Conservation (phyloP, 2,329 filamentous ascomycete species). For the Davidsoniella australis region DNA sequence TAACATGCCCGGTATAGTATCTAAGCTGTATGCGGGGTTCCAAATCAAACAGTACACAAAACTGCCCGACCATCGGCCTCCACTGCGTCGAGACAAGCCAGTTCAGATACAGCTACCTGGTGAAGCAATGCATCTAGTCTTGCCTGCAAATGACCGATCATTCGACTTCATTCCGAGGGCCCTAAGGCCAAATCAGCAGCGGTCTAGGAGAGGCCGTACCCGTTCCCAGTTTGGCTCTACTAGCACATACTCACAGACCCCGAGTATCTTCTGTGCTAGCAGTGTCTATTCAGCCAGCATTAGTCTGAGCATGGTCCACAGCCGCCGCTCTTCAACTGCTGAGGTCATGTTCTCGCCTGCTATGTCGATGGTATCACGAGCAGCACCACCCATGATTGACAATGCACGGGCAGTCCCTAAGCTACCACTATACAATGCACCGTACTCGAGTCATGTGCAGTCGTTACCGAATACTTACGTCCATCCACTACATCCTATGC, state of each 20-base stretch:
- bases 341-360: conserved; percentile 60
- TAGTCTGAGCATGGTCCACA: conserved; percentile 72
- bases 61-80: conserved; percentile 84
- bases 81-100: conserved; percentile 86
- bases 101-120: conserved; percentile 82
- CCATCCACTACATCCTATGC: not conserved
- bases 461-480: not conserved
- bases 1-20: conserved; percentile 57
- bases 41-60: conserved; percentile 83
- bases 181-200: conserved; percentile 80
- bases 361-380: conserved; percentile 57
- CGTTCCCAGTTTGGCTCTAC: conserved; percentile 55
- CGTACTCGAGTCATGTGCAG: not conserved
- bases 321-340: conserved; percentile 65
- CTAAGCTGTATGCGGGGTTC: conserved; percentile 54
- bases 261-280: conserved; percentile 60
- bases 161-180: conserved; percentile 97
- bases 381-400: conserved; percentile 40
- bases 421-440: conserved; percentile 41
- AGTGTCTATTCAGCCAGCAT: conserved; percentile 76
- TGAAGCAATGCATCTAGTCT: conserved; percentile 69
- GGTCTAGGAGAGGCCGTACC: conserved; percentile 46
- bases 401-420: conserved; percentile 58
- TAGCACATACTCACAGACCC: conserved; percentile 55
- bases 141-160: conserved; percentile 74